Base-by-base conservation (phyloP, 1,284 basidiomycete genomes). In the Leccinum subrobustum region DNA sequence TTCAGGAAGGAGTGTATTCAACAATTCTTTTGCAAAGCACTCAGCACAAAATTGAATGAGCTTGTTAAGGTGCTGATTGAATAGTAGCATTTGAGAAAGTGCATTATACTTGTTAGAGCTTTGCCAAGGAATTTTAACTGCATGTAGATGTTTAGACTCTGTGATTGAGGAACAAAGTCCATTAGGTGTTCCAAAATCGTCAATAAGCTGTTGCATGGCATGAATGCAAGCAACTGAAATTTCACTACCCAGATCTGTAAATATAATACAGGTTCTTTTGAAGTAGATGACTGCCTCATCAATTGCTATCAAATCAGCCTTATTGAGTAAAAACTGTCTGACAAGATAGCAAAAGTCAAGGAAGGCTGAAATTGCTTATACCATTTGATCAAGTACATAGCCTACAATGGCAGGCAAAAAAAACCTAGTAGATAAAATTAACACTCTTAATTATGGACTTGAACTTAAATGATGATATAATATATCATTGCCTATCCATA, bases 291-390 rank as follows among this genome's bases (percentile, higher is more conserved):
- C 20, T 48, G 16, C 48, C 16, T 51, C 4, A 48, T 48, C 44
- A 9, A 51, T 25, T 25, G 48, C 48, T n/a, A 23, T 47, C 42
- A 47, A 18, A 47, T 47, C 42, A 47, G 16, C 16, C 18, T 47
- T 8, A 47, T 51, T 51, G 23, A 51, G 23, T 51, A 25, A 51
- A 27, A 23, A 51, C 27, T 27, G 12, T 51, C 16, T 25, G 25
- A 51, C 48, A 51, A 51, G 23, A 25, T 64, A 64, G 44, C 58
- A 64, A 48, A 64, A 64, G 31, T 64, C 56, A 8, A 64, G 27
- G 27, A 64, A 64, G 9, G 61, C 48, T 6, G 23, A 6, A 31
- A 64, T 39, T 6, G 55, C 42, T 31, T 54, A 51, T 9, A 62
- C 60, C 60, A 62, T 64, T 31, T 57, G n/a, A 33, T 54, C n/a